Base-by-base conservation (phyloP, 169 alveolate species). In the Plasmodium gonderi region DNA sequence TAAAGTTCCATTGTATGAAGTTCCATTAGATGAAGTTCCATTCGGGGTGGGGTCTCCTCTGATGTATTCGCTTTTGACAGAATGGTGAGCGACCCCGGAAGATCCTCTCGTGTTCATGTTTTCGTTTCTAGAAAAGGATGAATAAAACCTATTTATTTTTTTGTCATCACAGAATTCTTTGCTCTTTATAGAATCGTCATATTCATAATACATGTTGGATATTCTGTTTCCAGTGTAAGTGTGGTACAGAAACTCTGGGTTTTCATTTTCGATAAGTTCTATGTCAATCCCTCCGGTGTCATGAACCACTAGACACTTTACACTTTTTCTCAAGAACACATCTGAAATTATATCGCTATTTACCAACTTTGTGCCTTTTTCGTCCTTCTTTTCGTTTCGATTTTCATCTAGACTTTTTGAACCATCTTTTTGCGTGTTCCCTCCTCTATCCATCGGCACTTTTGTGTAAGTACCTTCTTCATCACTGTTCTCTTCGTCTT, bases 231-330 rank as follows among this genome's bases (percentile, higher is more conserved):
- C 93, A 14, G 93, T 87, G 68, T 87, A 87, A 1, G 93, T 87
- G 47, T 87, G 93, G 68, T 75, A 87, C 23, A 87, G 49, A 33
- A 87, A 87, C 68, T 75, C 85, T 4, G 93, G 93, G 20, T 87
- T 87, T 60, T 87, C 93, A 40, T 87, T 87, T 74, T 87, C 93
- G 4, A 87, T 87, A 0, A 87, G 42, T 76, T 87, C 93, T 8
- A 87, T 87, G 38, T 87, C 93, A 44, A 87, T 75, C 2, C 93
- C 93, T 0, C 93, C 93, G 33, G 93, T 87, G 64, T 87, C 87
- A 40, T 75, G 40, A 36, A 87, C 93, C 78, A 87, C 45, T 75
- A 87, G 36, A n/a, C 89, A 44, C 26, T 87, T 87, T 7, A 87
- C 68, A 65, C 68, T 87, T 33, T 87, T 75, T 78, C 45, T 87